phyloP scores from a whole-genome alignment of 2,329 filamentous ascomycete species.

The Penicillium sp. region DNA sequence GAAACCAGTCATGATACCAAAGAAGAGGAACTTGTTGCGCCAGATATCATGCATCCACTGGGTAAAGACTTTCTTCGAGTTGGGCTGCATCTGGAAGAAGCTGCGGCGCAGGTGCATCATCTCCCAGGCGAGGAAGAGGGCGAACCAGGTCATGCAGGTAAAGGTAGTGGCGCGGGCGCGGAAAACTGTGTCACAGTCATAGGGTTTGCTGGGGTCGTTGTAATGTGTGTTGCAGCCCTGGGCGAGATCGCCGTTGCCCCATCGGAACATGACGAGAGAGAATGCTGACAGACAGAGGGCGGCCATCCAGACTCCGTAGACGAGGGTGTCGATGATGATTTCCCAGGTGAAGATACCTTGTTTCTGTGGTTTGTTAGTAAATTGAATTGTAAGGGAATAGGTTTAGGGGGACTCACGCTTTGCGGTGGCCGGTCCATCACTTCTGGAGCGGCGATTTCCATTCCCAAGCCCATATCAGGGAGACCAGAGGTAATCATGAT shows the following conservation, averaged over 20 bases:
- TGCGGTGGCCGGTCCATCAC: conserved; percentile 80
- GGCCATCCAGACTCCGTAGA: conserved; percentile 77
- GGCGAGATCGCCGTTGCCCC: conserved; percentile 60
- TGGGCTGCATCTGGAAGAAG: conserved; percentile 72
- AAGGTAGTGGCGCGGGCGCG: conserved; percentile 71
- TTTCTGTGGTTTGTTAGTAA: conserved; percentile 38
- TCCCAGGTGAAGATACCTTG: conserved; percentile 74
- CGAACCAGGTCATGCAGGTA: conserved; percentile 72
- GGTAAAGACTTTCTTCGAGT: conserved; percentile 58
- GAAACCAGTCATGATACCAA: conserved; percentile 58
- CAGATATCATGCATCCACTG: conserved; percentile 68
- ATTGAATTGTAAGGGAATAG: too few relatives aligned
- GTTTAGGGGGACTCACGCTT: conserved; percentile 30
- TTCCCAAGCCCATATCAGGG: conserved; percentile 83
- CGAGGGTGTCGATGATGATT: conserved; percentile 73
- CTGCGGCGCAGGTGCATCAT: conserved; percentile 69
- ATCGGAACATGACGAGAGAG: conserved; percentile 62
- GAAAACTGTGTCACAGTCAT: conserved; percentile 62
- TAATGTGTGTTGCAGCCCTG: conserved; percentile 60
- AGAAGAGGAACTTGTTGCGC: conserved; percentile 71
- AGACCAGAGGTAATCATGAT: conserved; percentile 89
- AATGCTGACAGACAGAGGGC: conserved; percentile 64
- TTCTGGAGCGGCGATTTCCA: conserved; percentile 71
- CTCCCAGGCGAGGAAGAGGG: conserved; percentile 75
- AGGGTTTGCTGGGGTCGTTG: conserved; percentile 30